Percentiles rank a stretch among this genome's conserved stretches.
These are phyloP conservation scores for Bryum argenteum DNA, from an alignment of 225 moss, liverwort and hornwort species.

Conservation along the genomic window DNA sequence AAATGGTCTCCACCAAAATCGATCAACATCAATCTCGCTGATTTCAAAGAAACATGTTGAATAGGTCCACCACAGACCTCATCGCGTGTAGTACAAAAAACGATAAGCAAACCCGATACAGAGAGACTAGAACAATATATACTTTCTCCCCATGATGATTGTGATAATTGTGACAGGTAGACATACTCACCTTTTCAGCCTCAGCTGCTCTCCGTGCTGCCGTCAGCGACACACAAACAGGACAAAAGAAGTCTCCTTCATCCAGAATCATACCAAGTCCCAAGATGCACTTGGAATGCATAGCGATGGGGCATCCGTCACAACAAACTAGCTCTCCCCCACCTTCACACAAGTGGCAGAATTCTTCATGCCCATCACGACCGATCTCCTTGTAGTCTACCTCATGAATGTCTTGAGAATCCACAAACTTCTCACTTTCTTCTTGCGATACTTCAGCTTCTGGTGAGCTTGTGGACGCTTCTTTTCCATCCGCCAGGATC, in stretches of 20 bases:
- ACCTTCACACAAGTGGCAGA: conserved; percentile 51
- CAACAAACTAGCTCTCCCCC: conserved; percentile 38
- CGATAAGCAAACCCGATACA: conserved; percentile 1
- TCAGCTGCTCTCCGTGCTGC: conserved; percentile 39
- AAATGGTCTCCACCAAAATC: neutral
- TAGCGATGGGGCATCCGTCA: conserved; percentile 54
- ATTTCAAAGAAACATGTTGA: conserved; percentile 4
- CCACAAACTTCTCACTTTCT: conserved; percentile 22
- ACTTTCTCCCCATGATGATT: neutral
- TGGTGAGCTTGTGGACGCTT: neutral
- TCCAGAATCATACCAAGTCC: conserved; percentile 28
- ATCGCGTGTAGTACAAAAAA: conserved; percentile 14
- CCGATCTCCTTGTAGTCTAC: conserved; percentile 40
- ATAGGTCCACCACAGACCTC: neutral
- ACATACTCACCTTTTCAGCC: conserved; percentile 45
- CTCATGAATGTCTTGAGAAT: conserved; percentile 22
- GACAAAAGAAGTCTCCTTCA: conserved; percentile 55
- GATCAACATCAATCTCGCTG: neutral
- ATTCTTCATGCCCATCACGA: conserved; percentile 39
- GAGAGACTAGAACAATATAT: neutral
- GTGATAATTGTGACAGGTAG: neutral
- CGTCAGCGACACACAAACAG: conserved; percentile 48
- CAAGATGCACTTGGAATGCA: conserved; percentile 55
- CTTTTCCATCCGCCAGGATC: conserved; percentile 27
- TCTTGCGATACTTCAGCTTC: conserved; percentile 24